Conservation (phyloP, 2,329 filamentous ascomycete species). For the Fusarium sarcochroum region DNA sequence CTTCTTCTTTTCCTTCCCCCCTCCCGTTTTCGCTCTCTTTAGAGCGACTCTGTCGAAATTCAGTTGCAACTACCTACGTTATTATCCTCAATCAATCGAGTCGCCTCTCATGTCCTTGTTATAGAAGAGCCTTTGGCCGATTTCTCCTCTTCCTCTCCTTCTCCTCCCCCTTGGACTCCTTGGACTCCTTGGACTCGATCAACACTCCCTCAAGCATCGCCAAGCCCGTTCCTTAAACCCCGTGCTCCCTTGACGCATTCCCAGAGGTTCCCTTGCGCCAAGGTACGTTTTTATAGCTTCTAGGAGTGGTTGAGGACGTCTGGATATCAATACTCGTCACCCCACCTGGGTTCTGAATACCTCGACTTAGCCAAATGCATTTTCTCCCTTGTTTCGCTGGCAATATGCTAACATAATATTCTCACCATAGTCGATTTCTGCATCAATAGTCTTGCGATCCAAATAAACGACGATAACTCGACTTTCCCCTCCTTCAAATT, state of each 20-base stretch:
- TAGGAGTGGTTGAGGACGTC: conserved; percentile 3
- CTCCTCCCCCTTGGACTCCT: conserved; percentile 28
- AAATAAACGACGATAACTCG: conserved; percentile 21
- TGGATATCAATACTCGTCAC: conserved; percentile 33
- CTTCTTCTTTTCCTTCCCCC: conserved; percentile 15
- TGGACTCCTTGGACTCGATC: conserved; percentile 26
- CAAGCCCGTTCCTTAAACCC: conserved; percentile 29
- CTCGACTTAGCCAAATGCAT: conserved; percentile 21
- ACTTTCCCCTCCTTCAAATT: conserved; percentile 12
- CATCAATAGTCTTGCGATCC: conserved; percentile 11
- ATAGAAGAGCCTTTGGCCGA: conserved; percentile 52
- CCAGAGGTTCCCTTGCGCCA: conserved; percentile 29
- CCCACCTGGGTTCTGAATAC: conserved; percentile 28
- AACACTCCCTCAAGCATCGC: conserved; percentile 33
- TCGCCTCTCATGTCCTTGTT: conserved; percentile 53
- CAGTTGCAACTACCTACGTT: background rate
- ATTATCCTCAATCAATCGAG: conserved; percentile 8
- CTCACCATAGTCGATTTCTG: conserved; percentile 2
- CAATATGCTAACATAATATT: conserved; percentile 28
- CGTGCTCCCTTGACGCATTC: conserved; percentile 32
- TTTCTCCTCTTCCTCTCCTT: conserved; percentile 38
- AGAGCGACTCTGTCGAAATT: conserved; percentile 35
- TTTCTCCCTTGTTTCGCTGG: conserved; percentile 9
- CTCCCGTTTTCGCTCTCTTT: conserved; percentile 37
- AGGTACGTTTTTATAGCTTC: conserved; percentile 38